Evolutionary conservation across 495 filamentous ascomycete species (phyloP), one percentile per base, ranked within the genome.

Genomic region (Hyaloscypha bicolor): DNA sequence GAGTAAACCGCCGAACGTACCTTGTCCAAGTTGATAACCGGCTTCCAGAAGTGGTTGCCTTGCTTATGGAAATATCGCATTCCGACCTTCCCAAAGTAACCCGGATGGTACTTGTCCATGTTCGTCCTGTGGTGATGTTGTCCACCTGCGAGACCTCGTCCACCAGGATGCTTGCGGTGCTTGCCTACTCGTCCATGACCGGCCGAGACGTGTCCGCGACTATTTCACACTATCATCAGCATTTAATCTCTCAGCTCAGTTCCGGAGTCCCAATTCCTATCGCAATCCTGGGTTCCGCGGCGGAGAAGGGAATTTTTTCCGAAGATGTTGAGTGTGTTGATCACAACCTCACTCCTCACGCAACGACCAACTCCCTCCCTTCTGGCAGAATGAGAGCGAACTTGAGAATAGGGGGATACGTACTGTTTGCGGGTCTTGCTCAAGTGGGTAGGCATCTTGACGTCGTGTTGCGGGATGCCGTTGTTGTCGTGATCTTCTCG

Each of bases 51-150:
- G 72, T 93, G 89, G 84, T 92, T 92, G 73, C 87, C 83, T 76
- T 88, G 86, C 84, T 92, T 92, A 86, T 96, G 93, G 90, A 96
- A 91, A 85, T 95, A 93, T 71, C 93, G 83, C 93, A 96, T 97
- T 85, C 93, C 93, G 68, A 97, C 93, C 85, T 97, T 97, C 81
- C 93, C 93, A 82, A 96, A 97, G 90, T 96, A 96, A 90, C 92
- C 92, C 22, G 91, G 91, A 82, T 94, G 91, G 89, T 91, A 94
- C 82, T 95, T 95, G 83, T 96, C 93, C 74, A 96, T 82, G 84
- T 96, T 97, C 74, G 92, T 97, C 69, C 91, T 83, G 87, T 95
- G 92, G 85, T 97, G 93, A 84, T 97, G 93, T 83, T 91, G 88
- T 85, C 93, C 93, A 93, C 93, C 93, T 79, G 93, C 93, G 84